A percentile compares a stretch with the other conserved stretches of the same genome.
Evolutionary conservation across 140 eudicot species (phyloP).

Genomic region (Senecio squalidus): DNA sequence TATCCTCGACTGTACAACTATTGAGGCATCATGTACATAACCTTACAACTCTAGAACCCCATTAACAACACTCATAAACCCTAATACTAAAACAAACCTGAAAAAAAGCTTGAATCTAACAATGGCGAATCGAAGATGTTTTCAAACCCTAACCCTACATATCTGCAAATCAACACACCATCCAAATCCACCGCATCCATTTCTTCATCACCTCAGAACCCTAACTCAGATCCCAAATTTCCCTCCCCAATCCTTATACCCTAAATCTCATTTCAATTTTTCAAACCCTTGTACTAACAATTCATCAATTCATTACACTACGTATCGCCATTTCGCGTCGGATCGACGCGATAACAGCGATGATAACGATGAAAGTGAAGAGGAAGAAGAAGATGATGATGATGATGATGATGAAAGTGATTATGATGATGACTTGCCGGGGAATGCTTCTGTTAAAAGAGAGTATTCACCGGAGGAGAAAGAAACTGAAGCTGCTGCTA

Average conservation of each 20-base stretch:
- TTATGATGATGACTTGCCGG: constrained; percentile 8
- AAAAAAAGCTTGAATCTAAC: constrained; percentile 4
- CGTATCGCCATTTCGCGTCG: constrained; percentile 44
- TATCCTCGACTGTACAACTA: too few species aligned
- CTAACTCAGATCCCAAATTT: constrained; percentile 14
- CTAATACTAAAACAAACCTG: too few species aligned
- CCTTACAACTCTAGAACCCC: not conserved
- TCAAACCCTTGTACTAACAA: constrained; percentile 7
- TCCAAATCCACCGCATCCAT: constrained; percentile 20
- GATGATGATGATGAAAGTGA: constrained; percentile 12
- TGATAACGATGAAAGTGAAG: constrained; percentile 29
- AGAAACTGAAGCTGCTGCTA: constrained; percentile 58
- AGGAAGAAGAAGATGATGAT: constrained; percentile 26
- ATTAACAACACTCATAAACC: not conserved
- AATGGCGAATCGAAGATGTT: constrained; percentile 63
- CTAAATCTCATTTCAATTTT: constrained; percentile 10
- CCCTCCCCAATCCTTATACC: constrained; percentile 19
- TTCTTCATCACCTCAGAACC: constrained; percentile 25
- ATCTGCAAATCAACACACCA: constrained; percentile 17
- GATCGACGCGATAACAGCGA: constrained; percentile 25
- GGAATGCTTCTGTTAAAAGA: constrained; percentile 14
- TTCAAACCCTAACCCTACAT: constrained; percentile 37
- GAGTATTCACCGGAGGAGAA: constrained; percentile 57
- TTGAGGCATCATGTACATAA: not conserved
- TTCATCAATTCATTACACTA: constrained; percentile 13